Evolutionary conservation across 495 filamentous ascomycete species (phyloP).

Genomic region (Chaetomium fimeti): DNA sequence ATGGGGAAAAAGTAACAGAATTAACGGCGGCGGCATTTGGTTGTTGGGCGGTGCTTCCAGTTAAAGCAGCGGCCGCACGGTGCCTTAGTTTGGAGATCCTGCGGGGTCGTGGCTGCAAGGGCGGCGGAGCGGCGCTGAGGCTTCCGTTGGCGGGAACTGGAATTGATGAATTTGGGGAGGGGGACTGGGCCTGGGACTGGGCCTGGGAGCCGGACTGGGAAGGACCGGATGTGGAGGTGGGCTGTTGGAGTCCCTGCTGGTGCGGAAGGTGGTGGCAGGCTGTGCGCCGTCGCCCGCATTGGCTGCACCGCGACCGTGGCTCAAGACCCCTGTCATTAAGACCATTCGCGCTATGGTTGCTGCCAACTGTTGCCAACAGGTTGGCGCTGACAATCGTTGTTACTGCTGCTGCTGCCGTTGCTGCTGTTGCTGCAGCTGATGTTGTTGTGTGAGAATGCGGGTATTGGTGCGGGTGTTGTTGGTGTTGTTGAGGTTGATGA

Average conservation of each 20-base stretch:
- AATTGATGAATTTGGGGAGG: slow-evolving; percentile 25
- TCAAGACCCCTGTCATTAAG: slow-evolving; percentile 31
- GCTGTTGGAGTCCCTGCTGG: slow-evolving; percentile 17
- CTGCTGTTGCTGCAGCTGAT: slow-evolving; percentile 3
- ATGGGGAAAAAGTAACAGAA: slow-evolving; percentile 8
- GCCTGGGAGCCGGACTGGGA: too few relatives aligned
- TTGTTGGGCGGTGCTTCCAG: slow-evolving; percentile 25
- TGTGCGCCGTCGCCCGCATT: slow-evolving; percentile 37
- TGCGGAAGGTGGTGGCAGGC: slow-evolving; percentile 30
- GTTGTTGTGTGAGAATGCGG: slow-evolving; percentile 5
- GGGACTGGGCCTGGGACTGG: background rate
- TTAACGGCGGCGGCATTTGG: slow-evolving; percentile 18
- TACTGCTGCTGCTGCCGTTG: slow-evolving; percentile 9
- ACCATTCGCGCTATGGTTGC: background rate
- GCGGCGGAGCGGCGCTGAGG: slow-evolving; percentile 31
- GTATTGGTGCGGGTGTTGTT: too few relatives aligned
- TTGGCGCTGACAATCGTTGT: slow-evolving; percentile 19
- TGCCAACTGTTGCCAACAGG: slow-evolving; percentile 19
- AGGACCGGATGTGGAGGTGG: slow-evolving; percentile 2
- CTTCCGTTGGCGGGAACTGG: slow-evolving; percentile 27
- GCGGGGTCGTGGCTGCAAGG: slow-evolving; percentile 35
- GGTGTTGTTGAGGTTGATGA: slow-evolving; percentile 11
- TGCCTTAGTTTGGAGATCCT: slow-evolving; percentile 40
- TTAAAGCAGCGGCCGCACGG: slow-evolving; percentile 35
- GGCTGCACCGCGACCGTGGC: slow-evolving; percentile 33